Conservation (phyloP, 2,329 filamentous ascomycete genomes). For the Hymenoscyphus albidus region DNA sequence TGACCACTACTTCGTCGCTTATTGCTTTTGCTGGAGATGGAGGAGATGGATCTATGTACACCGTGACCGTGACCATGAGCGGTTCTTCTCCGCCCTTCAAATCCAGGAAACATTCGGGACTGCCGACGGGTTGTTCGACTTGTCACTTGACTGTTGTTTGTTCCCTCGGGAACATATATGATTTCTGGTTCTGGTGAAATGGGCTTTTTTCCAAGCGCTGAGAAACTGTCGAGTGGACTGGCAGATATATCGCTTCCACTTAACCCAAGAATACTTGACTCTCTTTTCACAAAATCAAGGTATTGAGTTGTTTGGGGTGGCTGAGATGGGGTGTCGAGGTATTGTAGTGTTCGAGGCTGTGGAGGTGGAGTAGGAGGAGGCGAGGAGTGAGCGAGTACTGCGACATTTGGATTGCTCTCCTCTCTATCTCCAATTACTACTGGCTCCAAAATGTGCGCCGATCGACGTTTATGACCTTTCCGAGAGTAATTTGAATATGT, state of each 20-base stretch:
- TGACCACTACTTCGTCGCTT: conserved; percentile 28
- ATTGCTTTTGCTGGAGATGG: conserved; percentile 10
- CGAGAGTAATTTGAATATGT: conserved; percentile 32
- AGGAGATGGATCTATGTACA: conserved; percentile 20
- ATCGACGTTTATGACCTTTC: conserved; percentile 27
- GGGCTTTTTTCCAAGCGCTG: conserved; percentile 17
- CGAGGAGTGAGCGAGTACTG: conserved; percentile 7
- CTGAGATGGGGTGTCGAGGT: not conserved
- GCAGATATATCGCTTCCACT: conserved; percentile 27
- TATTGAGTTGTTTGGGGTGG: not conserved
- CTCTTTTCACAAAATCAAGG: not conserved
- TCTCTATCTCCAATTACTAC: conserved; percentile 14
- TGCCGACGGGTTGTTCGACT: conserved; percentile 20
- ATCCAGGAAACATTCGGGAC: conserved; percentile 17
- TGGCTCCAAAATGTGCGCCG: conserved; percentile 16
- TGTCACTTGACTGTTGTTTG: conserved; percentile 5
- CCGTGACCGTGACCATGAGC: conserved; percentile 26
- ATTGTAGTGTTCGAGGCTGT: not conserved
- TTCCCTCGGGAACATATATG: conserved; percentile 9
- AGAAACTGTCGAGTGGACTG: conserved; percentile 26
- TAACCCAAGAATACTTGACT: conserved; percentile 21
- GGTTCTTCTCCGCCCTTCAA: conserved; percentile 15
- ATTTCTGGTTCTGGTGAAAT: conserved; percentile 10
- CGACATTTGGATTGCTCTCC: conserved; percentile 12
- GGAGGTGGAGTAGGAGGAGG: not conserved